These are phyloP conservation scores for Fusarium sp. DNA, from an alignment of 2,329 filamentous ascomycete species.

Conservation along the genomic window DNA sequence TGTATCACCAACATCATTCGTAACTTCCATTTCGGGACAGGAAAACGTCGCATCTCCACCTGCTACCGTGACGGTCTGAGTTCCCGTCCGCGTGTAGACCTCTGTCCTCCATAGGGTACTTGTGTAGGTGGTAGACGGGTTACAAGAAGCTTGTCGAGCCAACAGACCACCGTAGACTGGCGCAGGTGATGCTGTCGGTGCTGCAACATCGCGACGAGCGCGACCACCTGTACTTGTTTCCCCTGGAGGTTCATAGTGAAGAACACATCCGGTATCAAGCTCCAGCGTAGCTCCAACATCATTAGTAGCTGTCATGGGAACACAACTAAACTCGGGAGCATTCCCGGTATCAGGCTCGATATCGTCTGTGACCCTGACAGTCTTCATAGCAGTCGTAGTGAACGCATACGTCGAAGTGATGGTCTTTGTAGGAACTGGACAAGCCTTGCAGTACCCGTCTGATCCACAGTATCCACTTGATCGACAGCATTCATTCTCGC, in stretches of 20 bases:
- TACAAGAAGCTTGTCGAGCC: background rate
- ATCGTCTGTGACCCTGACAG: background rate
- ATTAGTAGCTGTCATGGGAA: conserved; percentile 15
- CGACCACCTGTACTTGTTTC: background rate
- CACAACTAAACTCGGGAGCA: conserved; percentile 7
- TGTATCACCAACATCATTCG: background rate
- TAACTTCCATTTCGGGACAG: conserved; percentile 20
- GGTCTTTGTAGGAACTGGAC: background rate
- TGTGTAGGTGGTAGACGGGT: background rate
- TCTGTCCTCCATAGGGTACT: background rate
- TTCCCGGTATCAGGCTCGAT: conserved; percentile 17
- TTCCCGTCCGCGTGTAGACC: background rate
- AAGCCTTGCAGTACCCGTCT: conserved; percentile 6
- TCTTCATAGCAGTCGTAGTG: conserved; percentile 12
- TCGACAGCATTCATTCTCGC: conserved; percentile 8
- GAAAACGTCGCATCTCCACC: conserved; percentile 12
- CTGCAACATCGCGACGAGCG: background rate
- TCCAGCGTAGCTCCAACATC: conserved; percentile 1
- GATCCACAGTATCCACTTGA: conserved; percentile 8
- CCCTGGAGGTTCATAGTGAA: background rate
- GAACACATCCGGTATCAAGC: conserved; percentile 4
- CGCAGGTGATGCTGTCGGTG: accelerated
- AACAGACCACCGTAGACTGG: accelerated
- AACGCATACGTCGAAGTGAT: conserved; percentile 6
- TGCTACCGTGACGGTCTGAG: background rate